A percentile compares a stretch with the other conserved stretches of the same genome.
Conservation (phyloP, 495 filamentous ascomycete genomes). For the Penicillium lividum region DNA sequence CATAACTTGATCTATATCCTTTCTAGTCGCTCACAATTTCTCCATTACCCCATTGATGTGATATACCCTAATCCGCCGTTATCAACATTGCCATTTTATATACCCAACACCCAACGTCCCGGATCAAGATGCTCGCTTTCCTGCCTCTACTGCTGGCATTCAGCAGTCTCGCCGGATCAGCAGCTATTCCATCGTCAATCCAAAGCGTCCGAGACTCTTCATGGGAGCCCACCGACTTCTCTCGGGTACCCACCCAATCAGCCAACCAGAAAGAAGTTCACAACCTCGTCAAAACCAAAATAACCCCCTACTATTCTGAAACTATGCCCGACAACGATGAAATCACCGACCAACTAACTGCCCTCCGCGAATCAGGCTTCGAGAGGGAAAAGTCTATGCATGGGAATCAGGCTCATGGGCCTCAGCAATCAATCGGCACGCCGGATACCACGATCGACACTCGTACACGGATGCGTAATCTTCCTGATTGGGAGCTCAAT, state of each 20-base stretch:
- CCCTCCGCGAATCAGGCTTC: constrained; percentile 22
- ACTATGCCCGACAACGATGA: constrained; percentile 21
- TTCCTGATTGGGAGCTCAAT: constrained; percentile 10
- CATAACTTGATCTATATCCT: background rate
- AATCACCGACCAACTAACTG: constrained; percentile 8
- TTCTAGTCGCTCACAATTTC: background rate
- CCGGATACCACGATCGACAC: constrained; percentile 23
- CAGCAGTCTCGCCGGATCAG: constrained; percentile 9
- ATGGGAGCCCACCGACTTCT: constrained; percentile 7
- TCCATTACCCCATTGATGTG: background rate
- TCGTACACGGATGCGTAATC: constrained; percentile 11
- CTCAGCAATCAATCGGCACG: constrained; percentile 13
- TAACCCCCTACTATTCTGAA: constrained; percentile 22
- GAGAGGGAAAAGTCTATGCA: background rate
- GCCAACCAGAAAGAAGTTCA: background rate
- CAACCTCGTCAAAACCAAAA: constrained; percentile 10
- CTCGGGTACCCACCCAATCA: constrained; percentile 5
- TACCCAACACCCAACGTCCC: background rate
- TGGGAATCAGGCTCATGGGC: background rate
- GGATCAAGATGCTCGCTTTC: constrained; percentile 9
- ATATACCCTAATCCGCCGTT: constrained; percentile 1
- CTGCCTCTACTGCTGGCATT: constrained; percentile 10
- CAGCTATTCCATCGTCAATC: constrained; percentile 10
- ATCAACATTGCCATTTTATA: constrained; percentile 2
- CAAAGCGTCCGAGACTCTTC: background rate